Base-by-base conservation (phyloP, 2,329 filamentous ascomycete species). In the Didymella exigua region DNA sequence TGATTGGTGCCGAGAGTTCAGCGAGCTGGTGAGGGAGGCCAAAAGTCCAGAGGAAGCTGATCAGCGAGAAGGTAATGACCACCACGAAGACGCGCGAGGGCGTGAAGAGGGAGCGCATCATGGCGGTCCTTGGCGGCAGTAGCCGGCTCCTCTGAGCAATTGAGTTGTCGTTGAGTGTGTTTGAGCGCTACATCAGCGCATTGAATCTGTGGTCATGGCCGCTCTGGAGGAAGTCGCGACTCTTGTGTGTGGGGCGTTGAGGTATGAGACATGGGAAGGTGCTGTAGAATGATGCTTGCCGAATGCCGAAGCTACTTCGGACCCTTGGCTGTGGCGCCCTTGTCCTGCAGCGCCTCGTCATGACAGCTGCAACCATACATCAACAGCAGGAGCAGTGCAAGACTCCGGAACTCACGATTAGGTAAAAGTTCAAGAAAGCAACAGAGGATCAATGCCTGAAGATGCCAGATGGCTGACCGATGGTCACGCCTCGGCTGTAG, bases 11-110 rank as follows among this genome's bases (percentile, higher is more conserved):
- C 19, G 58, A 43, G 1, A 67, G 66, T 24, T 58, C 44, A 2
- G 55, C 59, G 23, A 61, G 48, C 16, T 61, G 65, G 27, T 54
- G 49, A 6, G 70, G 67, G 16, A 69, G 56, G 23, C 68, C 70
- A 44, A 62, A 66, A 1, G 68, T 68, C 70, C 70, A 72, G 23
- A 74, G 57, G 56, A 74, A 71, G 54, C 59, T 68, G 24, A 72
- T 21, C 40, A 74, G 60, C 21, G 67, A 65, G 40, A 71, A 56
- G 33, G 63, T 58, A 33, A 69, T 44, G 21, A 71, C 48, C 19
- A 67, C 40, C 40, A 69, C 54, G 60, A 64, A 62, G 56, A 73
- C 54, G 55, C 71, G 70, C 23, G 70, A 71, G 38, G 68, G 70
- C 21, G 69, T 73, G 41, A 74, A 27, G 49, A 63, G 54, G 40